A percentile compares a stretch with the other conserved stretches of the same genome.
phyloP scores from a whole-genome alignment of 2,329 filamentous ascomycete species.

The Xylaria sp. region DNA sequence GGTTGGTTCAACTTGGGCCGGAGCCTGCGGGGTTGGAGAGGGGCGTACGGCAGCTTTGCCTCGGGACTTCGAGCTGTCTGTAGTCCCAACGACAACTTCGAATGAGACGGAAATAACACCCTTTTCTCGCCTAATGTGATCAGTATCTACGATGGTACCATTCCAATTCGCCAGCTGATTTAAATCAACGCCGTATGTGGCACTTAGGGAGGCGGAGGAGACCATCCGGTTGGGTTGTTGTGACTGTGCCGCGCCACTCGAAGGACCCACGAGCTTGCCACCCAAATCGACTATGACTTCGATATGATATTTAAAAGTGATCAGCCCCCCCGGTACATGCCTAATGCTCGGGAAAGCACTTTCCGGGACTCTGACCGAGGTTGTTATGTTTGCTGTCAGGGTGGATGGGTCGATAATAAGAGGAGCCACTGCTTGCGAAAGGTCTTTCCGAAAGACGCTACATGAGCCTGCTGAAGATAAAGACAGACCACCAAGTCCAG shows the following conservation, averaged over 20 bases:
- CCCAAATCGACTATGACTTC: constrained; percentile 93
- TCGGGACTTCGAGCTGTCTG: constrained; percentile 62
- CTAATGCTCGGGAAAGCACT: constrained; percentile 92
- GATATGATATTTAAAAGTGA: constrained; percentile 91
- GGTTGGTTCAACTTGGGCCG: constrained; percentile 24
- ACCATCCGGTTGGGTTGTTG: constrained; percentile 49
- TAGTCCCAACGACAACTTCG: constrained; percentile 85
- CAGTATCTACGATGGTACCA: constrained; percentile 82
- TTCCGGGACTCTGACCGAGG: constrained; percentile 84
- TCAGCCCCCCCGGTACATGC: constrained; percentile 88
- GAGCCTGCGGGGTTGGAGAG: constrained; percentile 31
- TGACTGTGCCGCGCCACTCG: constrained; percentile 48
- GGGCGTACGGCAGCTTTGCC: constrained; percentile 38
- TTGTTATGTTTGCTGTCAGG: constrained; percentile 78
- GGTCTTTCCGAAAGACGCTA: constrained; percentile 93
- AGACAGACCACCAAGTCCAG: constrained; percentile 84
- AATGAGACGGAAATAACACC: constrained; percentile 88
- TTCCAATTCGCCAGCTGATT: constrained; percentile 60
- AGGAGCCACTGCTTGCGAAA: constrained; percentile 86
- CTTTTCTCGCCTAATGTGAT: constrained; percentile 84
- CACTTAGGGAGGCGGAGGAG: constrained; percentile 38
- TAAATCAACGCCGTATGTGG: constrained; percentile 47
- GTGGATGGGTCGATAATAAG: constrained; percentile 84
- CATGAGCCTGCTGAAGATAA: constrained; percentile 84
- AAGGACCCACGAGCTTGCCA: constrained; percentile 73